Conservation (phyloP, 768 basidiomycete genomes). For the Leucocoprinus leucothites region DNA sequence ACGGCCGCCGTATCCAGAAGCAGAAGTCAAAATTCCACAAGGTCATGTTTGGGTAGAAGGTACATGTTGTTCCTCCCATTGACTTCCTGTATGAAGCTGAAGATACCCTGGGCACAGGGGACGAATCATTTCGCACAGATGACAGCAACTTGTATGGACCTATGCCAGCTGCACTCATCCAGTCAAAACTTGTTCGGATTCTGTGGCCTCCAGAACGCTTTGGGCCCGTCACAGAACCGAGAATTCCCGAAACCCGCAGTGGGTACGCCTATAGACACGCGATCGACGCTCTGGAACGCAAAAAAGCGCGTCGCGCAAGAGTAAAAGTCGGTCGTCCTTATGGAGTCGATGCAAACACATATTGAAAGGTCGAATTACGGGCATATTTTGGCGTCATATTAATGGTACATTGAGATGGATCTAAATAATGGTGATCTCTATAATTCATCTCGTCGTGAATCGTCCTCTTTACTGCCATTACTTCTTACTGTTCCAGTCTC, state of each 20-base stretch:
- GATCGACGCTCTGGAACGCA: slow-evolving; percentile 36
- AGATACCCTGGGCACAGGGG: slow-evolving; percentile 36
- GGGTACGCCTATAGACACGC: slow-evolving; percentile 26
- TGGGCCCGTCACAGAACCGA: slow-evolving; percentile 27
- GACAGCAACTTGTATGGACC: slow-evolving; percentile 77
- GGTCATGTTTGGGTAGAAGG: slow-evolving; percentile 80
- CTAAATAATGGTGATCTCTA: slow-evolving; percentile 3
- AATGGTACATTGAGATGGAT: no score
- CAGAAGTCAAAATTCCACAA: slow-evolving; percentile 49
- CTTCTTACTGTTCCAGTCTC: slow-evolving; percentile 13
- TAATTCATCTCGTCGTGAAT: not conserved
- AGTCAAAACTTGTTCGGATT: slow-evolving; percentile 47
- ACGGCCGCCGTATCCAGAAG: slow-evolving; percentile 62
- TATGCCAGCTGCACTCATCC: slow-evolving; percentile 45
- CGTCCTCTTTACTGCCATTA: slow-evolving; percentile 28
- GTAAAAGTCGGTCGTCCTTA: slow-evolving; percentile 23
- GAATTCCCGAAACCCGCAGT: slow-evolving; percentile 12
- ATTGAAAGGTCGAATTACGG: not conserved
- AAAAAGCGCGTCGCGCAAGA: slow-evolving; percentile 34
- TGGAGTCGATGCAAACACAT: slow-evolving; percentile 6
- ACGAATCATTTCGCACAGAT: slow-evolving; percentile 62
- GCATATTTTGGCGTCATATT: not conserved
- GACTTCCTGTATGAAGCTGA: not conserved
- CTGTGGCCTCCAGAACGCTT: slow-evolving; percentile 51
- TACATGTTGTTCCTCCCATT: slow-evolving; percentile 18